Evolutionary conservation across 768 basidiomycete genomes (phyloP).

Genomic region (Termitomyces bulborhizus): DNA sequence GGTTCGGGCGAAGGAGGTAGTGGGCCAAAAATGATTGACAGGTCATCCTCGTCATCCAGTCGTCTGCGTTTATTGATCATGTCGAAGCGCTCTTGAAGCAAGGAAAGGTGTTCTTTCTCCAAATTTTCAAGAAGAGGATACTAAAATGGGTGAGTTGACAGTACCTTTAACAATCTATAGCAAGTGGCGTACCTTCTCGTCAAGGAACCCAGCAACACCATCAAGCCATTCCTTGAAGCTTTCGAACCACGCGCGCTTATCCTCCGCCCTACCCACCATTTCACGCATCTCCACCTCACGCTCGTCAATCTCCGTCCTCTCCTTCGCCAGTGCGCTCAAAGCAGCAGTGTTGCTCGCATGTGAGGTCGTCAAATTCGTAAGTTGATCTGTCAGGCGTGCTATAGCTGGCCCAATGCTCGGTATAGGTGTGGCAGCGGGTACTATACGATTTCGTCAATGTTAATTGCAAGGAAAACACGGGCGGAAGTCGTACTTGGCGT

Average conservation of each 20-base stretch:
- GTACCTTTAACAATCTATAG: background rate
- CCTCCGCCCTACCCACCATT: slow-evolving; percentile 69
- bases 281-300: slow-evolving; percentile 71
- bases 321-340: slow-evolving; percentile 51
- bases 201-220: slow-evolving; percentile 76
- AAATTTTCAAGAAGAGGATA: slow-evolving; percentile 73
- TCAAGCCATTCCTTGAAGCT: slow-evolving; percentile 79
- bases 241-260: slow-evolving; percentile 76
- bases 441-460: slow-evolving; percentile 30
- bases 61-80: slow-evolving; percentile 63
- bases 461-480: background rate
- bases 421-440: slow-evolving; percentile 57
- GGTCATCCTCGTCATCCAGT: slow-evolving; percentile 79
- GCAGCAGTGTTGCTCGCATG: slow-evolving; percentile 58
- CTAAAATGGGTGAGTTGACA: slow-evolving; percentile 30
- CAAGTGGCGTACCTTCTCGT: slow-evolving; percentile 59
- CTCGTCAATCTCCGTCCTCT: slow-evolving; percentile 56
- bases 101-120: slow-evolving; percentile 66
- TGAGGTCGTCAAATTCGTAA: slow-evolving; percentile 58
- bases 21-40: slow-evolving; percentile 61
- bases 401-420: slow-evolving; percentile 61
- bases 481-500: slow-evolving; percentile 49
- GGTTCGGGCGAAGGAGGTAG: slow-evolving; percentile 17
- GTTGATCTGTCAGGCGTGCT: slow-evolving; percentile 50
- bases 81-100: slow-evolving; percentile 67